phyloP scores from a whole-genome alignment of 495 filamentous ascomycete species.

The Hyaloscypha finlandica region DNA sequence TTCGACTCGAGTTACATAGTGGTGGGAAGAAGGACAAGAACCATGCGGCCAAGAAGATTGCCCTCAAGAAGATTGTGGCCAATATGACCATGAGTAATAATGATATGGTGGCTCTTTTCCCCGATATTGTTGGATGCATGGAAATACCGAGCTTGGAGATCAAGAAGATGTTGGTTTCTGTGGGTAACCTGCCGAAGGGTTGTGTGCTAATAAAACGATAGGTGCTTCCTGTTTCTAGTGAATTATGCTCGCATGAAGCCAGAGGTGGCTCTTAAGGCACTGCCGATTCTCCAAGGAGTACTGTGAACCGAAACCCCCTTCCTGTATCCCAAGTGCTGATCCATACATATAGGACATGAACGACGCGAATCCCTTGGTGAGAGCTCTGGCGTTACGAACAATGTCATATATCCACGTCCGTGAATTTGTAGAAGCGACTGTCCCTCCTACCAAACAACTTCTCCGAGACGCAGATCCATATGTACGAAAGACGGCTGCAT shows the following conservation, averaged over 20 bases:
- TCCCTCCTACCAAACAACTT: slow-evolving; percentile 78
- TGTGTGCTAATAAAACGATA: slow-evolving; percentile 42
- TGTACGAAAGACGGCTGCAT: slow-evolving; percentile 95
- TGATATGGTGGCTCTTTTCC: slow-evolving; percentile 97
- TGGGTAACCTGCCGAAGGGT: slow-evolving; percentile 13
- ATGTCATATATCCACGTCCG: slow-evolving; percentile 97
- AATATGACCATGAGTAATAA: slow-evolving; percentile 99
- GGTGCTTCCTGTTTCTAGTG: slow-evolving; percentile 97
- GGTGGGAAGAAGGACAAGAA: slow-evolving; percentile 99
- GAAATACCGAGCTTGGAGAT: slow-evolving; percentile 91
- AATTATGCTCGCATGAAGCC: slow-evolving; percentile 96
- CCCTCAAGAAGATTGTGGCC: slow-evolving; percentile 98
- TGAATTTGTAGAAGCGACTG: slow-evolving; percentile 91
- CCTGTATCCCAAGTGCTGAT: background rate
- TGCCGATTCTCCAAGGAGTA: slow-evolving; percentile 84
- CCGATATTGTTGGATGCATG: slow-evolving; percentile 95
- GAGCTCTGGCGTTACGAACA: slow-evolving; percentile 89
- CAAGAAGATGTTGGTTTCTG: slow-evolving; percentile 85
- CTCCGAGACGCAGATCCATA: slow-evolving; percentile 92
- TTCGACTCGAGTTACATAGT: slow-evolving; percentile 90
- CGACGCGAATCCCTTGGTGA: slow-evolving; percentile 88
- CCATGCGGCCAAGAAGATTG: slow-evolving; percentile 94
- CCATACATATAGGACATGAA: slow-evolving; percentile 74
- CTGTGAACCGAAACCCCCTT: slow-evolving; percentile 29
- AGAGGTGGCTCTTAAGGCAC: slow-evolving; percentile 89